phyloP scores from a whole-genome alignment of 75 land plant species.

The Pinus tabuliformis region DNA sequence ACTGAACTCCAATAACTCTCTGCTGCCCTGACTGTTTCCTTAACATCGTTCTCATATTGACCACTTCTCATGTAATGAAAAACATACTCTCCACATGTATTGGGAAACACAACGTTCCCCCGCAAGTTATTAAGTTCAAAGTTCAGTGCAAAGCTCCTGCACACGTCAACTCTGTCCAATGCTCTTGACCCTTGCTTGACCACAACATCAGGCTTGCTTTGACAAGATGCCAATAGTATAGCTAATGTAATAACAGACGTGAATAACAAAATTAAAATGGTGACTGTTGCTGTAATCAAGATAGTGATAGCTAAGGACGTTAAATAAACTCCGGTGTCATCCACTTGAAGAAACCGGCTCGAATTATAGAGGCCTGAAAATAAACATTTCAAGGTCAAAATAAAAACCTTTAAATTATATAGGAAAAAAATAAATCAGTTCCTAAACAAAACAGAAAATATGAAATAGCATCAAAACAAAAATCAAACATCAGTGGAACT shows the following conservation, averaged over 20 bases:
- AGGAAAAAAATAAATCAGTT: background rate
- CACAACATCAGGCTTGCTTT: slow-evolving; percentile 9
- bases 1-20: slow-evolving; percentile 14
- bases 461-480: too few relatives aligned
- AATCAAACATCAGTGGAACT: too few relatives aligned
- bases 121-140: slow-evolving; percentile 33
- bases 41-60: slow-evolving; percentile 27
- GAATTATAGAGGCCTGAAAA: slow-evolving; percentile 9
- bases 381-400: background rate
- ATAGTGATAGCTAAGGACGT: slow-evolving; percentile 43
- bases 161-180: slow-evolving; percentile 9
- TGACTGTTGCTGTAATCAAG: slow-evolving; percentile 30
- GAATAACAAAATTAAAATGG: slow-evolving; percentile 34
- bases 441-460: too few relatives aligned
- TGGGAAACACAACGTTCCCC: slow-evolving; percentile 27
- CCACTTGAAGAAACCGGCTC: slow-evolving; percentile 11
- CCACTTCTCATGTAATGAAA: slow-evolving; percentile 29
- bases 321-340: slow-evolving; percentile 42
- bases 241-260: slow-evolving; percentile 40
- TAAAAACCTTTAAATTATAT: background rate
- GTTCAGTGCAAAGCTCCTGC: slow-evolving; percentile 30
- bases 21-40: slow-evolving; percentile 26
- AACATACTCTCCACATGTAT: slow-evolving; percentile 21
- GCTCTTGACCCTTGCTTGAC: background rate
- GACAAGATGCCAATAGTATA: slow-evolving; percentile 46